Evolutionary conservation across 2,329 filamentous ascomycete species (phyloP), one percentile per base, ranked within the genome.

Genomic region (Karstenula rhodostoma): DNA sequence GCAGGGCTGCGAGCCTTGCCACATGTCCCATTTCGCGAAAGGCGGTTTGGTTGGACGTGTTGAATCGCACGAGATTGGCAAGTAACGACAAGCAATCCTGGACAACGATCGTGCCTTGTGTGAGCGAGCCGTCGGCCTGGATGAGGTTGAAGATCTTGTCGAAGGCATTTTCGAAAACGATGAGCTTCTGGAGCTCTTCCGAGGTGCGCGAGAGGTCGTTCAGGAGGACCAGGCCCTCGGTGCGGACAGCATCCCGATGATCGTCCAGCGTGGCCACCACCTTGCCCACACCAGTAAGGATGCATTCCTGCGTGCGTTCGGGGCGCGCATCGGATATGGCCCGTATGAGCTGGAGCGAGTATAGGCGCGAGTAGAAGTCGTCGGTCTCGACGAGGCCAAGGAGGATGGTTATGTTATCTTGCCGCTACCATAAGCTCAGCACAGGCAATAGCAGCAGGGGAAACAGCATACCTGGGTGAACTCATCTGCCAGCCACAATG

Each of bases 131-230:
- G 71, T 99, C 95, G 0, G 85, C 82, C 66, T 90, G 86, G 56
- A 99, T 91, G 56, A 98, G 89, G 47, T 84, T 84, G 75, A 98
- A 97, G 27, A 96, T 82, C 46, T 90, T 89, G 62, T 95, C 93
- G 70, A 97, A 98, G 0, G 94, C 92, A 82, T 93, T 94, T 72
- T 97, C 93, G 67, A 97, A 98, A 0, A 93, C 95, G 25, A 98
- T 94, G 1, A 98, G 85, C 77, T 98, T 98, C 75, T 98, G 94
- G 55, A 99, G 86, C 70, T 98, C 94, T 44, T 89, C 82, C 9
- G 94, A 97, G 0, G 89, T 89, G 32, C 93, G 92, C 0, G 95
- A 97, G 32, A 99, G 84, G 59, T 93, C 91, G 33, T 92, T 96
- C 51, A 99, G 86, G 15, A 99, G 85, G n/a, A 90, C 85, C 29